These are phyloP conservation scores for Ophiosphaerella narmari DNA, from an alignment of 2,329 filamentous ascomycete species.

Conservation along the genomic window DNA sequence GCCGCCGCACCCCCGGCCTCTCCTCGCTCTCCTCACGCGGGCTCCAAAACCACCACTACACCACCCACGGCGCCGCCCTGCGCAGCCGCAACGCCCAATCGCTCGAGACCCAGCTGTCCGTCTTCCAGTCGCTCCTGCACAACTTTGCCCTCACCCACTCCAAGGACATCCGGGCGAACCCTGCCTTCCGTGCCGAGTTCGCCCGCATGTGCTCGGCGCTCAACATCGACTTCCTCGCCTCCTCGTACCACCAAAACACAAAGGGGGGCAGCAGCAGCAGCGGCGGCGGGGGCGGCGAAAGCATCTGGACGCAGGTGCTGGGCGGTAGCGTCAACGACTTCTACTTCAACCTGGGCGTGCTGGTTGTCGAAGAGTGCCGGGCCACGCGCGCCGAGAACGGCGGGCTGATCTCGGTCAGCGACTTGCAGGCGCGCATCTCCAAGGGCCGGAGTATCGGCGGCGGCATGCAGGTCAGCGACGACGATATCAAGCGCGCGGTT, in stretches of 20 bases:
- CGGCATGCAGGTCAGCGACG: slow-evolving; percentile 80
- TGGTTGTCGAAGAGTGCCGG: slow-evolving; percentile 90
- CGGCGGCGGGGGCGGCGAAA: slow-evolving; percentile 58
- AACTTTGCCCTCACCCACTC: slow-evolving; percentile 95
- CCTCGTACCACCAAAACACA: slow-evolving; percentile 54
- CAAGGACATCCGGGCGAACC: slow-evolving; percentile 94
- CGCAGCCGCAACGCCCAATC: slow-evolving; percentile 82
- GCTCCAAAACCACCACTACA: slow-evolving; percentile 86
- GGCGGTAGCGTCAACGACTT: slow-evolving; percentile 95
- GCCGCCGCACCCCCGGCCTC: slow-evolving; percentile 82
- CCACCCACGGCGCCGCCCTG: slow-evolving; percentile 85
- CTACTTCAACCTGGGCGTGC: slow-evolving; percentile 96
- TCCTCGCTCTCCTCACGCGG: slow-evolving; percentile 64
- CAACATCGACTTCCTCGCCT: slow-evolving; percentile 88
- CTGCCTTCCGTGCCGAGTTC: slow-evolving; percentile 93
- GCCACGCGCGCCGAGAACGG: slow-evolving; percentile 89
- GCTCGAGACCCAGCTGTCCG: slow-evolving; percentile 88
- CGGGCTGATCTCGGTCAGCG: slow-evolving; percentile 81
- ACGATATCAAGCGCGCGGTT: slow-evolving; percentile 89
- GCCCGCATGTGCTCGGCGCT: slow-evolving; percentile 98
- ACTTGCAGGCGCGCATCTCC: slow-evolving; percentile 77
- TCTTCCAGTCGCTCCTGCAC: slow-evolving; percentile 93
- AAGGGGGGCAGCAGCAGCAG: slow-evolving; percentile 28
- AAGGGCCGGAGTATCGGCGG: slow-evolving; percentile 69
- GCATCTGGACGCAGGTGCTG: slow-evolving; percentile 90